Base-by-base conservation (phyloP, 441 rosid species). In the Erodium trifolium region DNA sequence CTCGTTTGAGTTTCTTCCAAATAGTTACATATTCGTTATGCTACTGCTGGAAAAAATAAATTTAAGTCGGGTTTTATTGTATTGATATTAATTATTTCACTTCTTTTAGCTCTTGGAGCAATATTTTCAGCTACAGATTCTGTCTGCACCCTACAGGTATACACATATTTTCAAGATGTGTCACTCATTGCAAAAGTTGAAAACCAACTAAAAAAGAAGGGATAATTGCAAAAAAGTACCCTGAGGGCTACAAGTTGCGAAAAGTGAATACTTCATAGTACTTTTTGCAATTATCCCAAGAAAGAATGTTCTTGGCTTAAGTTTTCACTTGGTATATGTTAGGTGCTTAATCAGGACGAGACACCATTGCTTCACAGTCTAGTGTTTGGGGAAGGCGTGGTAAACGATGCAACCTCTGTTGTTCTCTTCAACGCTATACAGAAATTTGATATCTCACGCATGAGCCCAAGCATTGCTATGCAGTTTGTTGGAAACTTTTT, bases 51-150 rank as follows among this genome's bases (percentile, higher is more conserved):
- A 17, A 19, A 17, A 19, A 18, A 5, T 17, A 18, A 34, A 17
- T 17, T 57, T 8, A 8, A 57, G 41, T 57, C 60, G 37, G 14
- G 10, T 63, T 60, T 57, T 5, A 19, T 57, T 17, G 29, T 57
- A 57, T 9, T 57, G 63, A 57, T 57, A 18, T 57, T 18, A 18
- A 57, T 18, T 57, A 57, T 57, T 9, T 57, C 63, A 18, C 63
- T 57, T 57, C 63, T 77, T 67, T 69, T 87, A 90, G 98, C 98
- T 57, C 86, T 92, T 17, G 98, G 98, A 70, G 87, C 97, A 35
- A 93, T 93, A 80, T 90, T 90, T 80, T 96, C 98, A 55, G 97
- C 98, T 41, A 90, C 98, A 4, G 97, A 93, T 78, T 90, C 96
- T 51, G 97, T 93, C 47, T 93, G 98, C 90, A 93, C 98, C 37